Percentiles rank a stretch among this genome's conserved stretches.
Conservation (phyloP, 2,329 filamentous ascomycete genomes). For the Colletotrichum noveboracense region DNA sequence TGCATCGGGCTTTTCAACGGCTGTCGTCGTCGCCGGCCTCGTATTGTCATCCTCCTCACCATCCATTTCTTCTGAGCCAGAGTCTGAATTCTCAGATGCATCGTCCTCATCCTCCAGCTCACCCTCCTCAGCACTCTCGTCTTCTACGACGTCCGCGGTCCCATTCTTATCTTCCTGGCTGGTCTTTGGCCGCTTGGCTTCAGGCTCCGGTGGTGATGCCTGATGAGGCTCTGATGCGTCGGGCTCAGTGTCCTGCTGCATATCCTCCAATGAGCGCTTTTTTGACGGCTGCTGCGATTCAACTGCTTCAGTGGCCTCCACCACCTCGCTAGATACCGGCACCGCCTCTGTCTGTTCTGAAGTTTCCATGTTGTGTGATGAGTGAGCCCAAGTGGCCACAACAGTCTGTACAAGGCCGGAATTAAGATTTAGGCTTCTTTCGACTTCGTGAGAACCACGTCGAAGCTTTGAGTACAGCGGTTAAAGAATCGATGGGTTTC, state of each 20-base stretch:
- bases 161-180: not conserved
- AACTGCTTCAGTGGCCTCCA: not conserved
- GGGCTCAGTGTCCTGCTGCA: constrained; percentile 1
- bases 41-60: not conserved
- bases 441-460: not conserved
- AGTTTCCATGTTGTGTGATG: constrained; percentile 4
- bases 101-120: constrained; percentile 32
- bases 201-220: constrained; percentile 9
- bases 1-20: not conserved
- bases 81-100: not conserved
- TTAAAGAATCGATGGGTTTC: not conserved
- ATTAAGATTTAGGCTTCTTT: not conserved
- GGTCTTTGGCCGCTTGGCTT: constrained; percentile 25
- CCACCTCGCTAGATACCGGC: not conserved
- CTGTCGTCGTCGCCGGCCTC: not conserved
- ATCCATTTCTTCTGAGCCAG: not conserved
- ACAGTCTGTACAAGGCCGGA: not conserved
- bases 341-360: not conserved
- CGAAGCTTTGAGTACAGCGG: too few relatives aligned
- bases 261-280: constrained; percentile 33
- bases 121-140: constrained; percentile 33
- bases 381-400: not conserved
- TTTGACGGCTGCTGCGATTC: constrained; percentile 18
- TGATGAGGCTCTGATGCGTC: not conserved
- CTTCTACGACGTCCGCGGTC: not conserved